These are phyloP conservation scores for Oryza glumipatula DNA, from an alignment of 176 grass and related monocot genomes.

Conservation along the genomic window DNA sequence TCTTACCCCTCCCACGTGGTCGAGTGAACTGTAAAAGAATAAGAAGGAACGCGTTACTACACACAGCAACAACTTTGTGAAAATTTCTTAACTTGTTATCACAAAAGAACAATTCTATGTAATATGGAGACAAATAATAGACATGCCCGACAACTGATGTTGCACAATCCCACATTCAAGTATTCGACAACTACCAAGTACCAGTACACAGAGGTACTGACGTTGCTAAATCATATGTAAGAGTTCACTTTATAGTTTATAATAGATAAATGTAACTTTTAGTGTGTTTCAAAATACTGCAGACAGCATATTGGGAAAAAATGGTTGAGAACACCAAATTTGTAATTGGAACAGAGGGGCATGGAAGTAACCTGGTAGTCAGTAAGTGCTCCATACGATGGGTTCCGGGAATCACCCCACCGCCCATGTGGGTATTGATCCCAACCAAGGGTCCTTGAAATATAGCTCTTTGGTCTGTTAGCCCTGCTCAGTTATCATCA, in stretches of 20 bases:
- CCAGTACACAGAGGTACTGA: neutral
- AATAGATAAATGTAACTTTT: neutral
- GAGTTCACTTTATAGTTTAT: neutral
- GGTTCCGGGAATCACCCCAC: constrained; percentile 85
- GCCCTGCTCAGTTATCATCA: constrained; percentile 57
- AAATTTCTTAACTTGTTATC: constrained; percentile 2
- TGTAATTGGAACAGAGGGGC: neutral
- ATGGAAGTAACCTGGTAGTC: constrained; percentile 60
- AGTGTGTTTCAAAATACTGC: constrained; percentile 15
- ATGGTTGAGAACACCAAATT: neutral
- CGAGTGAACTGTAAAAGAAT: constrained; percentile 68
- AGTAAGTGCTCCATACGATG: constrained; percentile 74
- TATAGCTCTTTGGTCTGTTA: constrained; percentile 93
- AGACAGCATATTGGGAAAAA: neutral
- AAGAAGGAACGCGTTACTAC: neutral
- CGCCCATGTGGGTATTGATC: constrained; percentile 78
- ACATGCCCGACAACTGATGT: constrained; percentile 1
- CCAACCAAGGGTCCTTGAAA: constrained; percentile 77
- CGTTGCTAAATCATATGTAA: neutral
- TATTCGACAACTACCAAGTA: neutral
- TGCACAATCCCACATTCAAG: neutral
- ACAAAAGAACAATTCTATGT: neutral
- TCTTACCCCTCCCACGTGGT: constrained; percentile 64
- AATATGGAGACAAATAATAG: neutral
- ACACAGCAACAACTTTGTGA: constrained; percentile 17